Evolutionary conservation across 2,329 filamentous ascomycete species (phyloP).

Genomic region (Dactylellina haptotyla): DNA sequence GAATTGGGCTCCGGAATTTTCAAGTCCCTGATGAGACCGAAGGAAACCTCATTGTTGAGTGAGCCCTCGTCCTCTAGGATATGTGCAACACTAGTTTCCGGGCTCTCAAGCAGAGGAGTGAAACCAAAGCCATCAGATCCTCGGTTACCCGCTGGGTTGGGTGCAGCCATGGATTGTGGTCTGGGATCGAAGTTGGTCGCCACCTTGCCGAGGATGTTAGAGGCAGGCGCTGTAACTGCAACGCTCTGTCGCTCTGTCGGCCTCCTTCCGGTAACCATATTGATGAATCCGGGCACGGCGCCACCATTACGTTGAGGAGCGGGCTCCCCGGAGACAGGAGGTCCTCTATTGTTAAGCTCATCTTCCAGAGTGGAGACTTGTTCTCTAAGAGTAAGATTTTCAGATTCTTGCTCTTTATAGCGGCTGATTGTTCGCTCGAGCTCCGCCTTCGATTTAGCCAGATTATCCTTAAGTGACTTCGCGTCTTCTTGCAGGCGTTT

Average conservation of each 20-base stretch:
- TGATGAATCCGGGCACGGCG: conserved; percentile 80
- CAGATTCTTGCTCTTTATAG: conserved; percentile 79
- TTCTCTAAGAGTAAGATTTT: conserved; percentile 85
- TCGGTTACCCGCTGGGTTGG: conserved; percentile 69
- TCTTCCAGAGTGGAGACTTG: conserved; percentile 91
- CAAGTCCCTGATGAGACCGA: conserved; percentile 93
- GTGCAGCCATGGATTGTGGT: conserved; percentile 93
- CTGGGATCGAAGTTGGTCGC: conserved; percentile 92
- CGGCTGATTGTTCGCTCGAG: conserved; percentile 80
- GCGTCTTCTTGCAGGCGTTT: conserved; percentile 96
- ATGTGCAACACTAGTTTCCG: conserved; percentile 93
- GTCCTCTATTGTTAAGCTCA: conserved; percentile 69
- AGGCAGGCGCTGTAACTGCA: conserved; percentile 63
- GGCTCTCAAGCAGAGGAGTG: conserved; percentile 82
- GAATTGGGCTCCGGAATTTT: conserved; percentile 92
- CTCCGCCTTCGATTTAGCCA: conserved; percentile 81
- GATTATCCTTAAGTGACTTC: conserved; percentile 81
- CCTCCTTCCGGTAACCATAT: conserved; percentile 95
- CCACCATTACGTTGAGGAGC: conserved; percentile 68
- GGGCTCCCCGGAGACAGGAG: conserved; percentile 74
- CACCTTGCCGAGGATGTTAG: conserved; percentile 59
- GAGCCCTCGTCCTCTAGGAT: conserved; percentile 94
- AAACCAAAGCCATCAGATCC: conserved; percentile 73
- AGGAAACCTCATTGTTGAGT: conserved; percentile 94
- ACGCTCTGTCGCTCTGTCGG: conserved; percentile 87